Percentiles rank a stretch among this genome's conserved stretches.
Evolutionary conservation across 2,329 filamentous ascomycete species (phyloP).

Genomic region (Dactylonectria macrodidyma): DNA sequence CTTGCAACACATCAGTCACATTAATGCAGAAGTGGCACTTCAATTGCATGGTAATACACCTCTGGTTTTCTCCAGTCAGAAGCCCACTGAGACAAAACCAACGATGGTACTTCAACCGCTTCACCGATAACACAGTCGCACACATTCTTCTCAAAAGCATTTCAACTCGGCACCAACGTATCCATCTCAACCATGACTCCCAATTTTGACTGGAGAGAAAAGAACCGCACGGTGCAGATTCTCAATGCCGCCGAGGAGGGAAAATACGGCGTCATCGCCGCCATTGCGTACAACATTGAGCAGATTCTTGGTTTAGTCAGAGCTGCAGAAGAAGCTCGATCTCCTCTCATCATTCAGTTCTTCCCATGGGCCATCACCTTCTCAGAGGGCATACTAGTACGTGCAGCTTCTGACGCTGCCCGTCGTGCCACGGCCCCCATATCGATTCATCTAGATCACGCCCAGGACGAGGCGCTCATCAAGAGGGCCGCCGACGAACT

Average conservation of each 20-base stretch:
- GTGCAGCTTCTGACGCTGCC: slow-evolving; percentile 69
- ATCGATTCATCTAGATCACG: slow-evolving; percentile 77
- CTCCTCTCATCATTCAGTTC: slow-evolving; percentile 78
- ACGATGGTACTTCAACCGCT: neutral
- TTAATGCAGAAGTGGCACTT: neutral
- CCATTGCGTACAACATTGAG: slow-evolving; percentile 72
- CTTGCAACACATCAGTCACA: neutral
- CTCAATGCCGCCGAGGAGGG: slow-evolving; percentile 35
- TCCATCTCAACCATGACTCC: neutral
- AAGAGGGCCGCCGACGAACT: slow-evolving; percentile 66
- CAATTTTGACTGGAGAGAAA: slow-evolving; percentile 22
- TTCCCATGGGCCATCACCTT: slow-evolving; percentile 81
- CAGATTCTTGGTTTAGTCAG: slow-evolving; percentile 77
- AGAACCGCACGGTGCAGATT: slow-evolving; percentile 35
- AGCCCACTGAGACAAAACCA: neutral
- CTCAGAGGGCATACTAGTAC: slow-evolving; percentile 63
- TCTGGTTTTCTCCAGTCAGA: too few species aligned
- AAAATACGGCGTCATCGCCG: slow-evolving; percentile 33
- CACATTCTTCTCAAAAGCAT: neutral
- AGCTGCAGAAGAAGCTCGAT: slow-evolving; percentile 76
- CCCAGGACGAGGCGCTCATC: slow-evolving; percentile 71
- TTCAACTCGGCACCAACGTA: neutral
- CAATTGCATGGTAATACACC: too few species aligned
- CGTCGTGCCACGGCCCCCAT: slow-evolving; percentile 70
- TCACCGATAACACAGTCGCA: neutral